Evolutionary conservation across 148 eudicot genomes (phyloP), one percentile per base, ranked within the genome.

Genomic region (Amaranthus palmeri): DNA sequence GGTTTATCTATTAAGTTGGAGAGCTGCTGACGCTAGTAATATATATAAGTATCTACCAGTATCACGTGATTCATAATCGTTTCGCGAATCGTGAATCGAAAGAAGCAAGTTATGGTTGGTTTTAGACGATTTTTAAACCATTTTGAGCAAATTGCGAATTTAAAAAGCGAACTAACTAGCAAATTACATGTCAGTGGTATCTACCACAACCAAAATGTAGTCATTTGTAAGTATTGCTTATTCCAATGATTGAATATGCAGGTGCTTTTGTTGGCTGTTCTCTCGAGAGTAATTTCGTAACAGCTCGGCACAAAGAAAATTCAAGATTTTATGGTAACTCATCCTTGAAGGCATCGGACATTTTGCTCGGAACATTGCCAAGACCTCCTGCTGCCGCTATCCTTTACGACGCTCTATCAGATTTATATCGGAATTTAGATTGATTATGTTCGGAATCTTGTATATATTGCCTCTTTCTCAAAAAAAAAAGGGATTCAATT

Each of bases 211-310:
- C 36, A 25, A 25, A 25, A 25, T 25, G 36, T 25, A 25, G 36
- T 25, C 36, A 25, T 25, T 25, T 25, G 36, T 25, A 36, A 9
- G 41, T 36, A 15, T 69, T 10, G 63, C 45, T 36, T 40, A 61
- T 73, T 51, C 13, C 15, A 56, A 45, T 78, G 6, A 49, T 67
- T 69, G 71, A 55, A 18, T 45, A 40, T 62, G 70, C 85, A 92
- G 97, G 97, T 69, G 97, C 96, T 41, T 92, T 89, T 78, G 84
- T 86, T 17, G 96, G 97, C 14, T 92, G 96, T 72, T 88, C 97
- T 36, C 83, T 92, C 0, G 96, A 89, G 85, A 89, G 97, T 67
- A 89, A 88, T 50, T 46, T 92, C 7, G 86, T 89, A 9, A 86
- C 92, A 55, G 90, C 96, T 42, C 92, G 97, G 7, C 69, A 77